Evolutionary conservation across 140 eudicot genomes (phyloP).

Genomic region (Anethum foeniculum): DNA sequence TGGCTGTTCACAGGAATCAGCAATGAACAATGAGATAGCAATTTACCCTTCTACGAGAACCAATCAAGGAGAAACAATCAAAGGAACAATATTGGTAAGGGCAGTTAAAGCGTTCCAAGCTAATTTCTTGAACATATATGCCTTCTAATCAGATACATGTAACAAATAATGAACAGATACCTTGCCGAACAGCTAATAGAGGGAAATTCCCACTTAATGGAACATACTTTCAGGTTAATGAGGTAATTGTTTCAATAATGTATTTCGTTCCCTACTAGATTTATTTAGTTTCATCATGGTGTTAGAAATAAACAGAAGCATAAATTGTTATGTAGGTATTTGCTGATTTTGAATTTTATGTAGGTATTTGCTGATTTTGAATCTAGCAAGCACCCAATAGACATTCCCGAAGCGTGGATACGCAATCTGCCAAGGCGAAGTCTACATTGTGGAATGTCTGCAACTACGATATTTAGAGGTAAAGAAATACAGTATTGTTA

Average conservation of each 20-base stretch:
- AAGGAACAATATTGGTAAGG: slow-evolving; percentile 59
- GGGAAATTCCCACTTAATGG: slow-evolving; percentile 78
- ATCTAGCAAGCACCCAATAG: slow-evolving; percentile 19
- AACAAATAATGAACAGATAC: slow-evolving; percentile 33
- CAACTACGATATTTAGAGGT: not conserved
- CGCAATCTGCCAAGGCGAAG: slow-evolving; percentile 19
- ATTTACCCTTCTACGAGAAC: not conserved
- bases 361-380: slow-evolving; percentile 26
- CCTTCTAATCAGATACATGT: not conserved
- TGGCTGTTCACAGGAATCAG: not conserved
- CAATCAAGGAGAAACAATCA: slow-evolving; percentile 24
- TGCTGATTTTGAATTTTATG: slow-evolving; percentile 18
- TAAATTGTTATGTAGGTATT: slow-evolving; percentile 14
- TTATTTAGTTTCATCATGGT: not conserved
- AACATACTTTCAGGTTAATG: slow-evolving; percentile 85
- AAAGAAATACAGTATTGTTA: not conserved
- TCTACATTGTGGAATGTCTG: slow-evolving; percentile 15
- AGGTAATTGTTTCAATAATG: slow-evolving; percentile 31
- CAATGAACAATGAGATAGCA: slow-evolving; percentile 9
- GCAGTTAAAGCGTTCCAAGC: not conserved
- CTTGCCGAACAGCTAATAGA: slow-evolving; percentile 56
- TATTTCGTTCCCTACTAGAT: not conserved
- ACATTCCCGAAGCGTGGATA: slow-evolving; percentile 17
- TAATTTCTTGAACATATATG: not conserved
- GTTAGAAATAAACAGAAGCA: not conserved